Evolutionary conservation across 2,329 filamentous ascomycete genomes (phyloP), one percentile per base, ranked within the genome.

Genomic region (Diaporthe sp.): DNA sequence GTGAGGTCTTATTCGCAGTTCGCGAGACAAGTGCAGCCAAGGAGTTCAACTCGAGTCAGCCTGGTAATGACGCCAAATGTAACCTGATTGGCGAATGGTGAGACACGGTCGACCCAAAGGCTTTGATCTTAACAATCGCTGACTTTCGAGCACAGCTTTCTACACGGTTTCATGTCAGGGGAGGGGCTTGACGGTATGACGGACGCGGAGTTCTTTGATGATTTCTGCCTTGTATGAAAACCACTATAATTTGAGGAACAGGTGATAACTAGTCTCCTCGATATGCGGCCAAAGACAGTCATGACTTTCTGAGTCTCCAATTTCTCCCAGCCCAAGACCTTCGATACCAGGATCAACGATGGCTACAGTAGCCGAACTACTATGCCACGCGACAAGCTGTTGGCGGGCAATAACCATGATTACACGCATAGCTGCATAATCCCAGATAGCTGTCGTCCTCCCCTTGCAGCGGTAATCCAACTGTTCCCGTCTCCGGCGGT

Each of bases 401-500:
- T 17, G 37, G 17, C 22, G 73, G 73, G 44, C 73, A 75, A 22
- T 75, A 75, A 9, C 70, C 70, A n/a, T 75, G 73, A n/a, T 75
- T 75, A 17, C 73, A 72, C 17, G 73, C 70, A n/a, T 63, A 75
- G 22, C 63, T 70, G 44, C 73, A 75, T 8, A 75, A 19, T 1
- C 73, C 73, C 27, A 75, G 50, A 15, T 75, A 75, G 12, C 70
- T 73, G 30, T 75, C 73, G 15, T 75, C 65, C 25, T 75, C 73
- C 5, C 10, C 30, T 19, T 22, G 22, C 56, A 75, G 50, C 5
- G 73, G 73, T 17, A 25, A 30, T 15, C 73, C 71, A 4, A 59
- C 70, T 1, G 47, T 63, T 4, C 73, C 73, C 5, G 73, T 75
- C 55, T 59, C 71, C 7, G 73, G 42, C 8, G 73, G 73, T 6